These are phyloP conservation scores for Elongisporangium undulatum DNA, from an alignment of 352 stramenopile species.

Conservation along the genomic window DNA sequence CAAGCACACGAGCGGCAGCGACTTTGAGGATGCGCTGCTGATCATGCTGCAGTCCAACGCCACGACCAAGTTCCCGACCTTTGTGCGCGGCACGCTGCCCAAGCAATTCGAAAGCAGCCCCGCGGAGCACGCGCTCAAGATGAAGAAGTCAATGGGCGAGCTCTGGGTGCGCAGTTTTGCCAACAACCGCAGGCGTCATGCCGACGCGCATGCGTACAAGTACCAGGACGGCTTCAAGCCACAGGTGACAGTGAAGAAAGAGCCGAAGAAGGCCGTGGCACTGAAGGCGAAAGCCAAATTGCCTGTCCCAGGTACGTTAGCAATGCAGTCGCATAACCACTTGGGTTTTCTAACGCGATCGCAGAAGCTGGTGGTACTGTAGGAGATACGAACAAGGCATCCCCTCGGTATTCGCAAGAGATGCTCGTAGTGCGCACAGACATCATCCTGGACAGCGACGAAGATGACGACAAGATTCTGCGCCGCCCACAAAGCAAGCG, in stretches of 20 bases:
- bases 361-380: neutral
- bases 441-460: conserved; percentile 11
- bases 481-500: neutral
- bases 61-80: conserved; percentile 45
- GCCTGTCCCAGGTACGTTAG: neutral
- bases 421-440: conserved; percentile 12
- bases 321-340: neutral
- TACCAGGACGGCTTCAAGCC: neutral
- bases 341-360: neutral
- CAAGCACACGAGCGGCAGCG: conserved; percentile 21
- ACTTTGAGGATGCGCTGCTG: conserved; percentile 39
- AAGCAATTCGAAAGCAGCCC: conserved; percentile 18
- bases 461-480: conserved; percentile 2
- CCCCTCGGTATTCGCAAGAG: neutral
- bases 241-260: neutral
- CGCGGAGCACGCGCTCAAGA: conserved; percentile 20
- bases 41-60: conserved; percentile 34
- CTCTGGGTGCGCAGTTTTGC: conserved; percentile 43
- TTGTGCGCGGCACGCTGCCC: conserved; percentile 39
- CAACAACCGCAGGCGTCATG: conserved; percentile 35
- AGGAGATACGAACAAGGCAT: neutral
- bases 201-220: conserved; percentile 20
- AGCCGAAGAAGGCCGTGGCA: neutral
- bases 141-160: conserved; percentile 33
- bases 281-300: neutral